These are phyloP conservation scores for Babesia divergens DNA, from an alignment of 169 alveolate genomes.

Conservation along the genomic window DNA sequence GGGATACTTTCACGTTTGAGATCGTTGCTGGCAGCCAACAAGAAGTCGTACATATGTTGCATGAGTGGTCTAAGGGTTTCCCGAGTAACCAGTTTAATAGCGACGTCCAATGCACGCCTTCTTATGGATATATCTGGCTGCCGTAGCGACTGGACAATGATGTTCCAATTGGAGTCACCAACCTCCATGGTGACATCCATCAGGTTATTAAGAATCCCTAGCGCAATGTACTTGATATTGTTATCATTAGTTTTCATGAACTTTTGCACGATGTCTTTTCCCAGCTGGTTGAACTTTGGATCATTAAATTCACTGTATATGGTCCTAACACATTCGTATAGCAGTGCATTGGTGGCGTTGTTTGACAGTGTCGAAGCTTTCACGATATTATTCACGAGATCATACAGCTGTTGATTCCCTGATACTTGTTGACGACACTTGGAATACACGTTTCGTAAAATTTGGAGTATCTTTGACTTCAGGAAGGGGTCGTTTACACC, in stretches of 20 bases:
- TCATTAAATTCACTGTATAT: constrained; percentile 89
- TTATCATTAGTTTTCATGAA: constrained; percentile 91
- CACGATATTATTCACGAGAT: constrained; percentile 30
- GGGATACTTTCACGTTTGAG: constrained; percentile 87
- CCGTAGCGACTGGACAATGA: constrained; percentile 83
- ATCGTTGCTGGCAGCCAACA: constrained; percentile 86
- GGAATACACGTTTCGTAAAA: constrained; percentile 53
- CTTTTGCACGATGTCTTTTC: constrained; percentile 91
- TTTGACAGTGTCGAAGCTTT: constrained; percentile 89
- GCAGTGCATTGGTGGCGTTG: constrained; percentile 96
- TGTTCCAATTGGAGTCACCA: constrained; percentile 68
- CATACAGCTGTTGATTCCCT: constrained; percentile 40
- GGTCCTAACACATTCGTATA: constrained; percentile 96
- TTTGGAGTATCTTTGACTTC: constrained; percentile 66
- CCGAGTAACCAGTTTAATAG: constrained; percentile 89
- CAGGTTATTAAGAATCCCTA: constrained; percentile 86
- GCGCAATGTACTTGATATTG: constrained; percentile 85
- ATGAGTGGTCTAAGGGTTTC: constrained; percentile 87
- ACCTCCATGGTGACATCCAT: constrained; percentile 84
- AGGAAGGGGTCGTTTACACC: constrained; percentile 74
- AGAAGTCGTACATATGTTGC: constrained; percentile 87
- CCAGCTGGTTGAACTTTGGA: constrained; percentile 67
- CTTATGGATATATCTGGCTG: constrained; percentile 95
- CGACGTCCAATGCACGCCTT: constrained; percentile 94
- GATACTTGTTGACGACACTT: constrained; percentile 31